Evolutionary conservation across 129 eudicot species (phyloP), one percentile per base, ranked within the genome.

Genomic region (Heracleum sosnowskyi): DNA sequence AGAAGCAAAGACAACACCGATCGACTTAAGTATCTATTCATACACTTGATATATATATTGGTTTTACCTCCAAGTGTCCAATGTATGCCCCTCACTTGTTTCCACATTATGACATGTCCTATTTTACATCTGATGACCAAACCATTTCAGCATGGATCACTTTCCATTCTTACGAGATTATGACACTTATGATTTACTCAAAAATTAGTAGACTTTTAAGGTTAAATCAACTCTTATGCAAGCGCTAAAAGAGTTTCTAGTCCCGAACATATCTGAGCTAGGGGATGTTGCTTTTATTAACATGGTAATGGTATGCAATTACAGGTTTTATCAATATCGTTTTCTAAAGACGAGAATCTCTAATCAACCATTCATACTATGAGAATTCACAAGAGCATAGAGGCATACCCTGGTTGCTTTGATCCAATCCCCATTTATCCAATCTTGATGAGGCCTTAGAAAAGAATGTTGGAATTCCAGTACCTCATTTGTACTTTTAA

Each of bases 361-460:
- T 15, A 24, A n/a, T 15, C 18, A 33, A 77, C 35, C 62, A 36
- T 26, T n/a, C 40, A 60, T 40, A 63, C 8, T 37, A 57, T 28
- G 36, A 72, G 28, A 73, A 82, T 29, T 7, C 29, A 46, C 16
- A 63, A 76, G 26, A 51, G 74, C 4, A 35, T 29, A 76, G 33
- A 44, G 77, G 11, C 76, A 29, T 87, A 91, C 93, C 91, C 71
- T 76, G 24, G 37, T 15, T 36, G 81, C 74, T 18, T 26, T 39
- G 41, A 88, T 40, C 97, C 97, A 91, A 73, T 79, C 77, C 37
- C 92, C 94, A 49, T 89, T 45, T 1, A 84, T 78, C 86, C 92
- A 91, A 76, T 89, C 88, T 51, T 86, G 92, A 78, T 78, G 89
- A 57, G 89, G 85, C 81, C 97, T 89, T 85, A 91, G 75, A 64